Evolutionary conservation across 1,284 basidiomycete species (phyloP), one percentile per base, ranked within the genome.

Genomic region (Pascua sp.): DNA sequence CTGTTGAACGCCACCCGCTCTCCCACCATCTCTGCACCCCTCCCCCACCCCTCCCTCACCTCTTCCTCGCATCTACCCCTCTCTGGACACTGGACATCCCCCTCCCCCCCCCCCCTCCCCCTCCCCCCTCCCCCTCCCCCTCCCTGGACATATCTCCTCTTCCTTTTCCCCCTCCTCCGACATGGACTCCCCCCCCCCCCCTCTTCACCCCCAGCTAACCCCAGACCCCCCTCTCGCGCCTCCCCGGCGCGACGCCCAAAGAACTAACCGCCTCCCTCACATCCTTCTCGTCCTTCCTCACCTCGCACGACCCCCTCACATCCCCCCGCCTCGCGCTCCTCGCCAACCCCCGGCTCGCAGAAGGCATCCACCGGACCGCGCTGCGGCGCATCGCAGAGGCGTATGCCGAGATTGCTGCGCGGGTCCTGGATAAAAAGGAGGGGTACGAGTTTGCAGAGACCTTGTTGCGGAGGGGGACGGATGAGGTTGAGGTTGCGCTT

Each of bases 361-460:
- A 81, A 0, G 77, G 80, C 17, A 86, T 95, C 11, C 91, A 96
- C 70, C 85, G 85, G 24, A 82, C 83, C 13, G 88, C 88, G 1
- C 77, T 96, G 56, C 78, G 79, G 41, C 80, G 85, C 24, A 80
- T 95, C 55, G 86, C 84, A 1, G 76, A 77, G 38, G 84, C 85
- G 3, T 96, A 96, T 74, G 80, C 78, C 10, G 73, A 80, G 60
- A 78, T 95, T 2, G 90, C 87, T 66, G 85, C 85, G 41, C 83
- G 85, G 60, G 87, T 95, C 13, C 81, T 84, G 70, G 85, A 84
- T 59, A 82, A 85, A 53, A 81, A 83, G 70, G 91, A 91, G 61
- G 82, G 81, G 67, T 97, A 95, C 71, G 91, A 96, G 76, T 91
- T 91, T 44, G 86, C 86, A 11, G 83, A 86, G 62, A 94, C 91